These are phyloP conservation scores for Seiridium cupressi DNA, from an alignment of 2,329 filamentous ascomycete species.

Conservation along the genomic window DNA sequence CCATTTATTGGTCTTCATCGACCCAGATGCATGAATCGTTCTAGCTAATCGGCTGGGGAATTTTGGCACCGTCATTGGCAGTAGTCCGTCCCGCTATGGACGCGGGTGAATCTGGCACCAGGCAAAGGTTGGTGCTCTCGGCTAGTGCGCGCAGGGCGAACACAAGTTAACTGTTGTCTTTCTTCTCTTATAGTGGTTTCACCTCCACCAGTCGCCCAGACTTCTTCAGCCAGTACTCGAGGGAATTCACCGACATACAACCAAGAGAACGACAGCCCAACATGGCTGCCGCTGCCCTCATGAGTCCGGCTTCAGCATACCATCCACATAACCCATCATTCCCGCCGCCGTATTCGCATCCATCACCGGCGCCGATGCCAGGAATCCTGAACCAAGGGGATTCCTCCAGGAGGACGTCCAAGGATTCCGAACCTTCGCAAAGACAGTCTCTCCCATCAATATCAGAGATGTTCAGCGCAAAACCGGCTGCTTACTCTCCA, in stretches of 20 bases:
- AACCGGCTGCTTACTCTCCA: conserved; percentile 26
- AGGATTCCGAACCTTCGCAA: conserved; percentile 23
- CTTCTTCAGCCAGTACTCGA: conserved; percentile 21
- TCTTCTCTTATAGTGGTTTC: conserved; percentile 25
- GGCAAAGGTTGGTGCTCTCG: conserved; percentile 31
- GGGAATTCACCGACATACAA: conserved; percentile 20
- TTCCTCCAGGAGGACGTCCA: conserved; percentile 21
- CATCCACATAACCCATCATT: conserved; percentile 20
- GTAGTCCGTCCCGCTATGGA: conserved; percentile 31
- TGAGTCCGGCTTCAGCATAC: conserved; percentile 30
- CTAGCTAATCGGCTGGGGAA: conserved; percentile 27
- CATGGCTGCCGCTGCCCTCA: conserved; percentile 30
- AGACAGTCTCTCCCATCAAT: conserved; percentile 31
- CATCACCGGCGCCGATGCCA: conserved; percentile 20
- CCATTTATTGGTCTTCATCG: conserved; percentile 11
- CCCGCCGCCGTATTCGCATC: conserved; percentile 16
- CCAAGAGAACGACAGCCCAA: conserved; percentile 16
- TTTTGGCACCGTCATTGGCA: conserved; percentile 28
- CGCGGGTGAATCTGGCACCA: conserved; percentile 33
- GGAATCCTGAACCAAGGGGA: conserved; percentile 25
- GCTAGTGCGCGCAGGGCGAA: conserved; percentile 14
- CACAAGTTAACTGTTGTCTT: conserved; percentile 21
- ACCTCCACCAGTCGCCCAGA: conserved; percentile 26
- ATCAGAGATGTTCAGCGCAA: conserved; percentile 29
- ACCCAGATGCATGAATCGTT: conserved; percentile 30